Conservation (phyloP, 495 filamentous ascomycete species). For the Letharia columbiana region DNA sequence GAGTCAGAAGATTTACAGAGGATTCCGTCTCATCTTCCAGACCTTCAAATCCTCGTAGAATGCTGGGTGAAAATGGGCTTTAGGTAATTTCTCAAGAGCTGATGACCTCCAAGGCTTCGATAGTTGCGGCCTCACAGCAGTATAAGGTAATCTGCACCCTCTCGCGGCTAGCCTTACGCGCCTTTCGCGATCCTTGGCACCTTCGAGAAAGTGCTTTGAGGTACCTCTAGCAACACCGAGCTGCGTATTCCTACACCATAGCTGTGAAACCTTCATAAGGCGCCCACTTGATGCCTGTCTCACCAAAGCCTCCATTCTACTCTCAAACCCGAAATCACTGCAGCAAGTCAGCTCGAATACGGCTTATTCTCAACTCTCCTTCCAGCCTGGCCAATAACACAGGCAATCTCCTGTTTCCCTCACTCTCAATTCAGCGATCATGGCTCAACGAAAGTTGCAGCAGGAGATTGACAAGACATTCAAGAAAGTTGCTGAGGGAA, state of each 20-base stretch:
- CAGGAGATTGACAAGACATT: slow-evolving; percentile 98
- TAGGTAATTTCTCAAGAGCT: not conserved
- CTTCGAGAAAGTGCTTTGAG: slow-evolving; percentile 3
- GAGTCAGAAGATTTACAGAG: not conserved
- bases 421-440: slow-evolving; percentile 35
- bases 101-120: too few relatives aligned
- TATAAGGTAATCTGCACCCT: too few relatives aligned
- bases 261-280: slow-evolving; percentile 7
- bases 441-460: slow-evolving; percentile 91
- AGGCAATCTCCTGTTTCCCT: slow-evolving; percentile 10
- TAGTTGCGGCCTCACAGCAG: too few relatives aligned
- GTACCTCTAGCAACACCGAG: not conserved
- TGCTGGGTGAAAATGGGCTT: too few relatives aligned
- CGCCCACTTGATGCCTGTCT: slow-evolving; percentile 26
- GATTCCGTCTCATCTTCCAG: not conserved
- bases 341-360: slow-evolving; percentile 9
- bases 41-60: not conserved
- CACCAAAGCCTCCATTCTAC: slow-evolving; percentile 20
- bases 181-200: slow-evolving; percentile 14
- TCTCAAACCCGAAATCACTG: slow-evolving; percentile 6
- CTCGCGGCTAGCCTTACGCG: slow-evolving; percentile 12
- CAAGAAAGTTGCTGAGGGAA: slow-evolving; percentile 90
- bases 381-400: slow-evolving; percentile 7
- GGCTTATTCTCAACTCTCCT: not conserved
- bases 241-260: not conserved